Evolutionary conservation across 768 basidiomycete genomes (phyloP), one percentile per base, ranked within the genome.

Genomic region (Termitomyces sp.): DNA sequence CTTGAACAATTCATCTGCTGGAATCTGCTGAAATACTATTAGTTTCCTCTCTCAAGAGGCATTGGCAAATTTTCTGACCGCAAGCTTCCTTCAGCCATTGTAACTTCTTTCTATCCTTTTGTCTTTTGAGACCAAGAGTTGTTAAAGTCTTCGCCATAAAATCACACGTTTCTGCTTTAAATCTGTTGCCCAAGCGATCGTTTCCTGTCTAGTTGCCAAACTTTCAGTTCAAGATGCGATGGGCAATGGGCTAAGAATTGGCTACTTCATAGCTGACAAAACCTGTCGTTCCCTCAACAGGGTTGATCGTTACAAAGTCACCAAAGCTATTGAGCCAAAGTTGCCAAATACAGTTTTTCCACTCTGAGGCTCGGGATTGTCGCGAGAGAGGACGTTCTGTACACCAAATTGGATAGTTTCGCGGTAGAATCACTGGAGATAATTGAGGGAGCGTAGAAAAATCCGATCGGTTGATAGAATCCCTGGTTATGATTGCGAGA

Each of bases 261-360:
- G 6, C 42, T 55, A 58, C 50, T 52, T 62, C n/a, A 57, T 23
- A 35, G 41, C 16, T 38, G 10, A 44, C 22, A 23, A 27, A 47
- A 27, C 23, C 35, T 23, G 43, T 44, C 32, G 45, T 10, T 50
- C 56, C 57, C 60, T 69, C 40, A 57, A 60, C n/a, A 55, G 56
- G 36, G 56, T 65, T 47, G 43, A 65, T 42, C 60, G 64, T 20
- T 65, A 65, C 10, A 6, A 72, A 65, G 12, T 68, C 67, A 13
- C 84, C 84, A 33, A 74, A 76, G 52, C 72, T 76, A 52, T 83
- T 79, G 25, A 86, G 72, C 72, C 80, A 80, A 53, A 85, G 55
- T 60, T 83, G 81, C 85, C 85, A 88, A 13, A 86, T 66, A 63
- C 86, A 88, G 54, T 84, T 82, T 32, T 76, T 71, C 85, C 85